Evolutionary conservation across 2,329 filamentous ascomycete species (phyloP), one percentile per base, ranked within the genome.

Genomic region (Diaporthe eres): DNA sequence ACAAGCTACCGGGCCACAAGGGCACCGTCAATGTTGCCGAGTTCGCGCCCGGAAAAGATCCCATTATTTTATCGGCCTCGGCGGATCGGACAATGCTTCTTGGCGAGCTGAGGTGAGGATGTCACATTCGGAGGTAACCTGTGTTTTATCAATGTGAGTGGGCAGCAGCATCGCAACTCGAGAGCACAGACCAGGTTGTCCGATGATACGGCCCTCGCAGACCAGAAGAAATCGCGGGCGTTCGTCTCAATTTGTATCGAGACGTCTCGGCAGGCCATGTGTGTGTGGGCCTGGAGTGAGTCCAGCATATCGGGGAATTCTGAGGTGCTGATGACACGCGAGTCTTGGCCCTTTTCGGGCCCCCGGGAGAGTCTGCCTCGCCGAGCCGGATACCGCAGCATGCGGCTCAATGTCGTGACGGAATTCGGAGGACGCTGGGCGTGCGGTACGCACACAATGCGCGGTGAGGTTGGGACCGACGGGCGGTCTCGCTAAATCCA

Each of bases 1-100:
- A 98, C 85, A 98, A 98, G 85, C 88, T 99, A 71, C 97, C 97
- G 1, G 97, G 97, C 0, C 97, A 99, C 84, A 97, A 95, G 85
- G 97, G 96, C 47, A 95, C 94, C 0, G 97, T 98, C 71, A 99
- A 98, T 83, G 95, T 96, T 83, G 96, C 96, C 73, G 94, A 97
- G 79, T 97, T 99, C 82, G 93, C 95, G 67, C 95, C 96, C 6
- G 90, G 91, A 53, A 91, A 93, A 77, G 95, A 98, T 80, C 95
- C 95, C 28, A 94, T 98, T 77, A 90, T 98, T 83, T 90, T 98
- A 58, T 97, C 95, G 74, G 95, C 93, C 39, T 98, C 95, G 12
- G 97, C 95, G n/a, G 95, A 98, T 86, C 92, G 94, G 68, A 96
- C 91, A 58, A 89, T 98, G 82, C 88, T 98, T 78, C 88, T 98